Evolutionary conservation across 305 asterid genomes (phyloP).

Genomic region (Fraxinus paxiana): DNA sequence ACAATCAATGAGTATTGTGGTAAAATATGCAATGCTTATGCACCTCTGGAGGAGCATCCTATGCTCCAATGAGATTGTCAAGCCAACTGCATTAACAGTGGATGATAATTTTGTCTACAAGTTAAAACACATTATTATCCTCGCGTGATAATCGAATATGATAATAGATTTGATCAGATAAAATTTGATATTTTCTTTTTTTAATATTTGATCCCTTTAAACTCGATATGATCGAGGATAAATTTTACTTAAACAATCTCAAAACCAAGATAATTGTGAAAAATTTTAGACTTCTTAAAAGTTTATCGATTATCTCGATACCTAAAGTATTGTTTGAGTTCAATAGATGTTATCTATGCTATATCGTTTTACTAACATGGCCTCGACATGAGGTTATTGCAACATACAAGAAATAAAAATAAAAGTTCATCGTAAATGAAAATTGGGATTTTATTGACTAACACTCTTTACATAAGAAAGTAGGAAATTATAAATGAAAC

Average conservation of each 20-base stretch:
- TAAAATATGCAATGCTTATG: not conserved
- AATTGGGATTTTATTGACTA: not conserved
- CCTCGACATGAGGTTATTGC: not conserved
- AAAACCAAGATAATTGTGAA: not conserved
- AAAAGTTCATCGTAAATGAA: not conserved
- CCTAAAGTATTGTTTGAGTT: not conserved
- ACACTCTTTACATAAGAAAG: constrained; percentile 3
- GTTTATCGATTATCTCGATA: not conserved
- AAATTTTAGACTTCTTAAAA: not conserved
- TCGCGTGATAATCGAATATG: not conserved
- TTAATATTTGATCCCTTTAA: not conserved
- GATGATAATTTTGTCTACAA: not conserved
- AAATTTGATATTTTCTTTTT: not conserved
- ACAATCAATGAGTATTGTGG: not conserved
- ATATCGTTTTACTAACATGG: not conserved
- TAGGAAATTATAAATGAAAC: not conserved
- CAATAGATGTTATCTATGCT: not conserved
- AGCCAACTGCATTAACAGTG: not conserved
- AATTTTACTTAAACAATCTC: not conserved
- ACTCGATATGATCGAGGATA: not conserved
- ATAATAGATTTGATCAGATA: not conserved
- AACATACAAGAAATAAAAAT: not conserved
- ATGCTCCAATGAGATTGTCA: constrained; percentile 11
- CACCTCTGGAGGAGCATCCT: constrained; percentile 25
- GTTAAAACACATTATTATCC: not conserved